Evolutionary conservation across 2,329 filamentous ascomycete genomes (phyloP).

Genomic region (Gnomoniopsis sp.): DNA sequence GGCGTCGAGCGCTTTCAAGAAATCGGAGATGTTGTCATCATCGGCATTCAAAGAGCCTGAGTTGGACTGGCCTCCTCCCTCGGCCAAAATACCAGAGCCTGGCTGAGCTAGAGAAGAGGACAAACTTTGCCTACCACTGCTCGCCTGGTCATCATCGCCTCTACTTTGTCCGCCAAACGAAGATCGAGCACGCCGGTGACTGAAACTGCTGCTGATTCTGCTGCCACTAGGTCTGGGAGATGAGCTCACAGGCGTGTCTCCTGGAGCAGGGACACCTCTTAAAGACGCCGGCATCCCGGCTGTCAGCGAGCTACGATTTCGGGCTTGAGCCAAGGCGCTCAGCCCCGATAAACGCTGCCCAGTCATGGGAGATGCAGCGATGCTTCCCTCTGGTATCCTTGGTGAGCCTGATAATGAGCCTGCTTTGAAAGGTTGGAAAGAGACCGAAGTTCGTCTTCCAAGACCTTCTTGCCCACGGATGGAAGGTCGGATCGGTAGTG

Average conservation of each 20-base stretch:
- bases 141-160: slow-evolving; percentile 69
- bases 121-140: slow-evolving; percentile 76
- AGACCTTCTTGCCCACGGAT: slow-evolving; percentile 46
- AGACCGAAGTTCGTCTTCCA: slow-evolving; percentile 74
- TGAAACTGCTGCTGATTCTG: slow-evolving; percentile 92
- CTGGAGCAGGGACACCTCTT: slow-evolving; percentile 60
- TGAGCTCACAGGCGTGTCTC: slow-evolving; percentile 65
- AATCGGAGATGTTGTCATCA: slow-evolving; percentile 90
- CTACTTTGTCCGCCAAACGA: slow-evolving; percentile 73
- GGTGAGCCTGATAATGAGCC: slow-evolving; percentile 92
- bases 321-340: slow-evolving; percentile 51
- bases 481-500: slow-evolving; percentile 43
- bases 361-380: slow-evolving; percentile 55
- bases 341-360: slow-evolving; percentile 45
- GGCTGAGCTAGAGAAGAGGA: slow-evolving; percentile 68
- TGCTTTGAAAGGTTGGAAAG: slow-evolving; percentile 94
- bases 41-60: slow-evolving; percentile 69
- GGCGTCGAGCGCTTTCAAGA: slow-evolving; percentile 82
- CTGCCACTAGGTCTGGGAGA: slow-evolving; percentile 80
- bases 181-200: slow-evolving; percentile 73
- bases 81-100: slow-evolving; percentile 75
- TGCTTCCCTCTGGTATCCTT: slow-evolving; percentile 45
- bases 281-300: slow-evolving; percentile 73
- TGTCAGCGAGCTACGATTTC: slow-evolving; percentile 70
- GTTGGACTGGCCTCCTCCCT: slow-evolving; percentile 62